phyloP scores from a whole-genome alignment of 1,139 yeast genomes.

The Candida sojae region DNA sequence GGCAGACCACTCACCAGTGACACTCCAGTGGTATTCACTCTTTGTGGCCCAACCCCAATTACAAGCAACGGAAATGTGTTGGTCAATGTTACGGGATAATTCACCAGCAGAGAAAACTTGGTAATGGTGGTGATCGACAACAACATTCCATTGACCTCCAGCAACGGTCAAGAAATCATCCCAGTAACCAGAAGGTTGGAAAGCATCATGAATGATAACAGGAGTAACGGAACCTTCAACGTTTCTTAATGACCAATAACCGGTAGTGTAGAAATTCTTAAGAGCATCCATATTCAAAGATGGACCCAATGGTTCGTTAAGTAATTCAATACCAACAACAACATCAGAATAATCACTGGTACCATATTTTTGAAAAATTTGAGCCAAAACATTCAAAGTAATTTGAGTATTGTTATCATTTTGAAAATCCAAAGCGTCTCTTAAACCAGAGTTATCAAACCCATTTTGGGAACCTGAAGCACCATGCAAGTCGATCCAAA shows the following conservation, averaged over 20 bases:
- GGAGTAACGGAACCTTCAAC: constrained; percentile 47
- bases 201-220: constrained; percentile 74
- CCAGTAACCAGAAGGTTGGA: constrained; percentile 64
- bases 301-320: constrained; percentile 90
- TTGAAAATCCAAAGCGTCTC: constrained; percentile 67
- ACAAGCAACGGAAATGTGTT: constrained; percentile 67
- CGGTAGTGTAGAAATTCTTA: constrained; percentile 55
- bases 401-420: constrained; percentile 49
- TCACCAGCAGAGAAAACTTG: constrained; percentile 77
- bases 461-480: constrained; percentile 98
- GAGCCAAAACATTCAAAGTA: constrained; percentile 53
- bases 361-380: constrained; percentile 62
- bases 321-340: constrained; percentile 78
- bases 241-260: constrained; percentile 54
- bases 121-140: constrained; percentile 89
- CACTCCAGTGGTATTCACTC: constrained; percentile 66
- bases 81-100: constrained; percentile 55
- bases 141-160: constrained; percentile 58
- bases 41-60: constrained; percentile 52
- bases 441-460: constrained; percentile 88
- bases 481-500: constrained; percentile 93
- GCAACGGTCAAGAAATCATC: constrained; percentile 46
- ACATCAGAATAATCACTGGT: constrained; percentile 64
- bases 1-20: constrained; percentile 68
- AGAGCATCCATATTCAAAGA: constrained; percentile 58